Evolutionary conservation across 345 rosid genomes (phyloP).

Genomic region (Citrus reticulata): DNA sequence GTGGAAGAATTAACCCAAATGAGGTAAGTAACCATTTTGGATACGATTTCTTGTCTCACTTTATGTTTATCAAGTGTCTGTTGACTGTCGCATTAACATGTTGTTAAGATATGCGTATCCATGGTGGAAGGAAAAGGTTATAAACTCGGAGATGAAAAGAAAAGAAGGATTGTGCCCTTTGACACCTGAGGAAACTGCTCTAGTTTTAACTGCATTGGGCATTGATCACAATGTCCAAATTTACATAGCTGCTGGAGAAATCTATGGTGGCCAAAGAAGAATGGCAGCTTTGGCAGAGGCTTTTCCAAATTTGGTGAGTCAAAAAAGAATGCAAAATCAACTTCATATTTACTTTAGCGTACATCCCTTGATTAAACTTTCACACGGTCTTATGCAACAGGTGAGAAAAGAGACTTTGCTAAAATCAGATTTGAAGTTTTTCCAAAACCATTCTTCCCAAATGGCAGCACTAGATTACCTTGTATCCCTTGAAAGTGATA

Average conservation of each 20-base stretch:
- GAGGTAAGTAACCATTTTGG: constrained; percentile 57
- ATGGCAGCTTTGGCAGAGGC: constrained; percentile 53
- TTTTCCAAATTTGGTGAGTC: constrained; percentile 86
- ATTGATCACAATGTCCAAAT: constrained; percentile 77
- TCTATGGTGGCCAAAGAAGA: constrained; percentile 80
- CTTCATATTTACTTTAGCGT: neutral
- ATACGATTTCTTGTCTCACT: neutral
- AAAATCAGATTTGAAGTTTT: constrained; percentile 56
- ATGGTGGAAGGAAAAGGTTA: constrained; percentile 85
- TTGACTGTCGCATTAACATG: neutral
- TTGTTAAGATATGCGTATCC: constrained; percentile 71
- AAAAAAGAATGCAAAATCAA: neutral
- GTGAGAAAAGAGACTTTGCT: constrained; percentile 82
- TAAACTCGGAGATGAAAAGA: constrained; percentile 79
- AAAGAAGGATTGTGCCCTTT: constrained; percentile 90
- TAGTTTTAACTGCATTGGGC: constrained; percentile 66
- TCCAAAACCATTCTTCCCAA: constrained; percentile 78
- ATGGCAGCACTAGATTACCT: constrained; percentile 94
- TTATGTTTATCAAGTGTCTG: constrained; percentile 10
- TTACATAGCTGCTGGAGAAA: constrained; percentile 95
- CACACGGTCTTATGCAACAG: constrained; percentile 35
- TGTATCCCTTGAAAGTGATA: constrained; percentile 85
- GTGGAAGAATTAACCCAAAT: constrained; percentile 79
- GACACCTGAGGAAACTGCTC: constrained; percentile 95
- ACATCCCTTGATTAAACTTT: neutral